Conservation (phyloP, 371 early-diverging fungal species). For the Coemansia sp. region DNA sequence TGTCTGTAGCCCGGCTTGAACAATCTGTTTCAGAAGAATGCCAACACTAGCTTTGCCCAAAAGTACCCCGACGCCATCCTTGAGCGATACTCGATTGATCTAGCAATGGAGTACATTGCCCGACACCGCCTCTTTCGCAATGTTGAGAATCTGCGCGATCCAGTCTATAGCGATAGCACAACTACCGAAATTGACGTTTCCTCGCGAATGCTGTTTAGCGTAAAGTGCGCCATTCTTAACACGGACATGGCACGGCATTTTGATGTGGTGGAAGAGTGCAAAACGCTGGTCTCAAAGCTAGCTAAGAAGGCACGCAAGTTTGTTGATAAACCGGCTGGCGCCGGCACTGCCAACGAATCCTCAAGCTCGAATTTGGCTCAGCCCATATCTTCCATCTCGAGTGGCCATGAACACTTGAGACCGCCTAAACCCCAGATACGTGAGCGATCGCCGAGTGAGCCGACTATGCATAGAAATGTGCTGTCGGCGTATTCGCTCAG, state of each 20-base stretch:
- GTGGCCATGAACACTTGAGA: not conserved
- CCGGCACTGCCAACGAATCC: not conserved
- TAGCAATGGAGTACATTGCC: constrained; percentile 65
- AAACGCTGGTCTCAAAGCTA: constrained; percentile 31
- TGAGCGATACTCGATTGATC: constrained; percentile 79
- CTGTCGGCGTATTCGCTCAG: constrained; percentile 23
- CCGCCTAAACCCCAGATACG: constrained; percentile 3
- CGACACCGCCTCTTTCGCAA: constrained; percentile 68
- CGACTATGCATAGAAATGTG: constrained; percentile 12
- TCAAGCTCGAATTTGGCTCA: not conserved
- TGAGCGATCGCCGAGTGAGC: constrained; percentile 43
- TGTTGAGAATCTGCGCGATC: constrained; percentile 42
- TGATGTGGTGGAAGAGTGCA: constrained; percentile 64
- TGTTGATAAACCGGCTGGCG: constrained; percentile 19
- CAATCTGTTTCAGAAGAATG: constrained; percentile 84
- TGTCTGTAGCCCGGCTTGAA: constrained; percentile 77
- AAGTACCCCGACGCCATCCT: constrained; percentile 78
- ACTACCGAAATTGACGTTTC: constrained; percentile 33
- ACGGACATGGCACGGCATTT: constrained; percentile 93
- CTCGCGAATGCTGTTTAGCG: constrained; percentile 55
- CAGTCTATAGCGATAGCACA: constrained; percentile 43
- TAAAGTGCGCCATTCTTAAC: constrained; percentile 69
- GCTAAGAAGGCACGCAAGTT: constrained; percentile 44
- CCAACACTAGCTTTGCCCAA: constrained; percentile 70
- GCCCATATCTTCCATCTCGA: not conserved